Base-by-base conservation (phyloP, 768 basidiomycete species). In the Lactarius sanguifluus region DNA sequence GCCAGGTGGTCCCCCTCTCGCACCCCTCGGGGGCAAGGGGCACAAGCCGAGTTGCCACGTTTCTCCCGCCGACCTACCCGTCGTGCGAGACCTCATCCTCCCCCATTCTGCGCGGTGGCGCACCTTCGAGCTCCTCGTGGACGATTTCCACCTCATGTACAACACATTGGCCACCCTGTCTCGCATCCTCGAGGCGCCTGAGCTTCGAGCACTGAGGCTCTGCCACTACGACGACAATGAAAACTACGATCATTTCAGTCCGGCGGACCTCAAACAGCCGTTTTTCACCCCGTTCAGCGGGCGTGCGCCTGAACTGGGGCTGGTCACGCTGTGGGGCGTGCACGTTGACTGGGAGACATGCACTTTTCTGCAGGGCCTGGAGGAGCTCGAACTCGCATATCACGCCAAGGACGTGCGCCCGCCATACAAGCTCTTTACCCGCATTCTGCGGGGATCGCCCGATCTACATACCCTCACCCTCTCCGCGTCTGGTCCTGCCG, bases 381-480 rank as follows among this genome's bases (percentile, higher is more conserved):
- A 70, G 28, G 80, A 83, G 18, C 73, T 91, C 25, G 83, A 88
- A 70, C 77, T 91, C 50, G 82, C 85, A 0, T 90, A 82, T 76
- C 89, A 89, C 70, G 74, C 81, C 10, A 78, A 81, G 34, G 84
- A 88, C 71, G 87, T 86, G 16, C 83, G 88, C 15, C 90, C 89
- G 2, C 79, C 81, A 4, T 89, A 82, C 75, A 65, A 71, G 12
- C 79, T 82, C 16, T 87, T 91, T 69, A 71, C 75, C 32, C 72
- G 80, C 36, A 85, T 89, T 23, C 72, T 92, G 45, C 73, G 75
- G 12, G 70, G 75, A 28, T 87, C 86, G 4, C 83, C 89, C 3
- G 76, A 82, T 45, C 80, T 92, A 10, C 74, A 79, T 36, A 79
- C 73, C 2, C 81, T 92, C 63, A 79, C 79, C 3, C 77, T 92